A percentile compares a stretch with the other conserved stretches of the same genome.
phyloP scores from a whole-genome alignment of 2,329 filamentous ascomycete species.

The Trichoderma simmonsii region DNA sequence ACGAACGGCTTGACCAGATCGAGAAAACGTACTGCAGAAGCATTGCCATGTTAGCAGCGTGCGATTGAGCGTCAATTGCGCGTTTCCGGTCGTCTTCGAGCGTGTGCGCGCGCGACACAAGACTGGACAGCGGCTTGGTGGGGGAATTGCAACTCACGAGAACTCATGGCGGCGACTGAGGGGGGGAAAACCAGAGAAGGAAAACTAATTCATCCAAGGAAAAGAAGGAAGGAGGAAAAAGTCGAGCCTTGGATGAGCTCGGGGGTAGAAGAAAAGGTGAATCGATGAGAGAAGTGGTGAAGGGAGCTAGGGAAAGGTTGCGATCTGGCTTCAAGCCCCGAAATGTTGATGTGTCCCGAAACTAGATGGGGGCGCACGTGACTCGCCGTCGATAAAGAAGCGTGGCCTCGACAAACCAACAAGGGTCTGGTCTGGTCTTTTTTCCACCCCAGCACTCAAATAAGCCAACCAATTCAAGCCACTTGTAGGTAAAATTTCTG shows the following conservation, averaged over 20 bases:
- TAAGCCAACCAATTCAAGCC: slow-evolving; percentile 16
- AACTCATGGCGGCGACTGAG: slow-evolving; percentile 50
- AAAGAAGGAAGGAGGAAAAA: slow-evolving; percentile 33
- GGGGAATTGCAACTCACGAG: slow-evolving; percentile 43
- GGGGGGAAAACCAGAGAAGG: slow-evolving; percentile 34
- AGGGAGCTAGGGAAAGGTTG: slow-evolving; percentile 37
- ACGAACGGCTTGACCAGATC: slow-evolving; percentile 99
- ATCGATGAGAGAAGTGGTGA: slow-evolving; percentile 27
- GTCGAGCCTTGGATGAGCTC: slow-evolving; percentile 40
- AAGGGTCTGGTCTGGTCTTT: background rate
- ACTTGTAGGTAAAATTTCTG: background rate
- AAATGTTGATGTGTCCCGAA: slow-evolving; percentile 45
- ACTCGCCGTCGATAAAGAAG: slow-evolving; percentile 23
- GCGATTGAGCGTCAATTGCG: slow-evolving; percentile 28
- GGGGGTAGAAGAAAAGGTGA: slow-evolving; percentile 30
- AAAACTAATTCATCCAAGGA: slow-evolving; percentile 41
- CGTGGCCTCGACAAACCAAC: slow-evolving; percentile 13
- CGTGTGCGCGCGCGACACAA: slow-evolving; percentile 22
- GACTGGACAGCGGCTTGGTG: slow-evolving; percentile 18
- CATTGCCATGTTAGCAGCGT: slow-evolving; percentile 29
- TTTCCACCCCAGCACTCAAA: background rate
- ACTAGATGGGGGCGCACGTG: slow-evolving; percentile 35
- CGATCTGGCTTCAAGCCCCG: slow-evolving; percentile 45
- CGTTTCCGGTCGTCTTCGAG: slow-evolving; percentile 15
- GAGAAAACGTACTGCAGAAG: slow-evolving; percentile 83